Base-by-base conservation (phyloP, 345 rosid genomes). In the Boechera divaricarpa region DNA sequence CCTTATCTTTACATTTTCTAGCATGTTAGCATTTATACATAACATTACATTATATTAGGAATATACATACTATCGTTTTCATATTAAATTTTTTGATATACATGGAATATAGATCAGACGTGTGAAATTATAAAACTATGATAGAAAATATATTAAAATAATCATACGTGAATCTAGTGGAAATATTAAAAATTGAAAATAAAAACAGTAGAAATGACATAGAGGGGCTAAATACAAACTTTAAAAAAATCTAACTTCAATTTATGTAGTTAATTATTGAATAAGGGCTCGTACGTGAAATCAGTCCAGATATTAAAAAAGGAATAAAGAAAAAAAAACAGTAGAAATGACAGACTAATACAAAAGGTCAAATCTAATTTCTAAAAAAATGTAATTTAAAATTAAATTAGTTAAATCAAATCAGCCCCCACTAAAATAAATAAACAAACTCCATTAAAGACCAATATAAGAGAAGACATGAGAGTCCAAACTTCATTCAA, bases 401-500 rank as follows among this genome's bases (percentile, higher is more conserved):
- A 64, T 5, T 32, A 63, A 42, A 32, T 32, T 65, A 16, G 11
- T 44, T 55, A 70, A 42, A 55, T 44, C 10, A 62, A 69, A 69
- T 69, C 24, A 52, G 51, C 15, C 80, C 70, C 70, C 32, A 69
- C 56, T 49, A 44, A 41, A 61, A 11, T 15, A 64, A 55, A 44
- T 63, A 10, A 70, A 69, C 67, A 42, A 70, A 63, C 52, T 54
- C 55, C 62, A 63, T 77, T 77, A 47, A 63, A 63, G 9, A 70
- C 45, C 51, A 55, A 12, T 77, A 77, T 77, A 71, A 70, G 67
- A 77, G 28, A 47, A 24, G 35, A 53, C 71, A 11, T 16, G 80
- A 70, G 65, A 69, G 51, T 60, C 31, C 36, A 24, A 75, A 67
- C 73, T 44, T 63, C 54, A 63, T 76, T 60, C 79, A 67, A 51